Base-by-base conservation (phyloP, 2,329 filamentous ascomycete species). In the Penicillium thymicola region DNA sequence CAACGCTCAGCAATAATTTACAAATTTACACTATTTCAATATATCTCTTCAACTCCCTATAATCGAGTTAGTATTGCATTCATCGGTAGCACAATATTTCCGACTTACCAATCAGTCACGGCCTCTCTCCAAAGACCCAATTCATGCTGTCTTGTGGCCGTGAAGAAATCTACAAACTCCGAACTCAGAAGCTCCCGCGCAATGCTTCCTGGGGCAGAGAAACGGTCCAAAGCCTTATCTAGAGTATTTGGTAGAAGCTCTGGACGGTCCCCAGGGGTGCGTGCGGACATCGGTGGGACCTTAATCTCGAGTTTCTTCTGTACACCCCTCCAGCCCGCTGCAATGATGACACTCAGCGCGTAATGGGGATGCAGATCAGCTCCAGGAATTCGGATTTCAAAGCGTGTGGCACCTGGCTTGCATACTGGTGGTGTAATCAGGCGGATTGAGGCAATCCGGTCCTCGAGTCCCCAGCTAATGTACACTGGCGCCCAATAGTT, bases 401-500 rank as follows among this genome's bases (percentile, higher is more conserved):
- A 63, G 1, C 65, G 57, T 1, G 64, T 67, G 7, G 62, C 64
- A 32, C 59, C 92, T 0, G 90, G 88, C 0, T 96, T 92, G 34
- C 93, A 88, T 27, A 97, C 82, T 0, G 93, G 92, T 13, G 93
- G 92, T 0, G 90, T 85, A 61, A 97, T 96, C 32, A 97, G 77
- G 18, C 93, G 84, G 62, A 97, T 89, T 0, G 89, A 94, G 0
- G 93, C 92, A 18, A 91, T 92, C 59, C 93, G 89, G 74, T 97
- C 92, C 74, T 97, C 93, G 4, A 96, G 78, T 0, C 93, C 93
- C 93, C 93, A 97, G 0, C 90, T 96, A 0, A 97, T 92, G 0
- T 92, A 96, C 3, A 97, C 92, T 0, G 93, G 93, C 0, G 93
- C 93, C 93, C 93, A 97, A 77, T 96, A 97, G 77, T 97, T 97